phyloP scores from a whole-genome alignment of 495 filamentous ascomycete genomes.

The Tuber calosporum region DNA sequence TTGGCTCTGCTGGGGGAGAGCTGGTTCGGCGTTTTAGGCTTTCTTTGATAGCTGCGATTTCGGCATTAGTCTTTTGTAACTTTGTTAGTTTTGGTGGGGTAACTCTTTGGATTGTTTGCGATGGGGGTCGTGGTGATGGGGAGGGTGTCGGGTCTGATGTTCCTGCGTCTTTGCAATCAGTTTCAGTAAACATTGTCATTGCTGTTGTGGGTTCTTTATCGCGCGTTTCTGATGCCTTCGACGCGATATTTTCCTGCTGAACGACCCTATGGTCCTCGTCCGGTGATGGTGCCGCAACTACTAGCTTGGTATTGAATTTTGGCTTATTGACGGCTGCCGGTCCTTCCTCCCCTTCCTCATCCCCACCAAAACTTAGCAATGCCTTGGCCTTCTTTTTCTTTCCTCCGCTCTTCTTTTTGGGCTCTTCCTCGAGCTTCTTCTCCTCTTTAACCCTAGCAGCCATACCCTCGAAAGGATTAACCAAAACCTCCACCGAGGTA shows the following conservation, averaged over 20 bases:
- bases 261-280: background rate
- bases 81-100: conserved; percentile 24
- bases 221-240: conserved; percentile 36
- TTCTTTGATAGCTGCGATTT: conserved; percentile 83
- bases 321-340: conserved; percentile 64
- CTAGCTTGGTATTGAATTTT: conserved; percentile 83
- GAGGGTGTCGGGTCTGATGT: background rate
- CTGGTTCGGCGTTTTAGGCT: conserved; percentile 66
- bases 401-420: conserved; percentile 46
- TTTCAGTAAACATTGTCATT: conserved; percentile 3
- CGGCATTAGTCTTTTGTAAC: conserved; percentile 60
- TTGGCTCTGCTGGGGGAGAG: conserved; percentile 6
- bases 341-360: conserved; percentile 66
- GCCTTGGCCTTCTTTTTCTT: conserved; percentile 78
- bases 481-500: conserved; percentile 69
- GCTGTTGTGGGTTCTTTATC: conserved; percentile 34
- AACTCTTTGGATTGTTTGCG: conserved; percentile 10
- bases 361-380: conserved; percentile 81
- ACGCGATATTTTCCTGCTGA: conserved; percentile 4
- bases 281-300: conserved; percentile 51
- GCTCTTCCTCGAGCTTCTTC: conserved; percentile 43
- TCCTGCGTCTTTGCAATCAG: conserved; percentile 1
- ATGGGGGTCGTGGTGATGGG: conserved; percentile 4
- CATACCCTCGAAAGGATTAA: conserved; percentile 86
- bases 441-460: conserved; percentile 54